Evolutionary conservation across 495 filamentous ascomycete genomes (phyloP).

Genomic region (Trichoderma reesei): DNA sequence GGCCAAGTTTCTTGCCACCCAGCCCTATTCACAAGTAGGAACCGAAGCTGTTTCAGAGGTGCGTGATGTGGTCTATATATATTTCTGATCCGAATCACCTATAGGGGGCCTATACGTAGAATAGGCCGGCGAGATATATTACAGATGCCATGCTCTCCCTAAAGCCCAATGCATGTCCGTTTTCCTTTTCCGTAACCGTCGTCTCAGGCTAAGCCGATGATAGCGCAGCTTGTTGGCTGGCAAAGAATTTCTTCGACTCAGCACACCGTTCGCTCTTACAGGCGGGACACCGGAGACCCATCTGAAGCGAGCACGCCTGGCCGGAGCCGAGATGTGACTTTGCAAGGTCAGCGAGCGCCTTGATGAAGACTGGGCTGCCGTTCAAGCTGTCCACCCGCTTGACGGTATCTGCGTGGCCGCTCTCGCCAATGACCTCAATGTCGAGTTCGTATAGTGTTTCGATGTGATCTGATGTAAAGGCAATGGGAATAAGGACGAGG

Average conservation of each 20-base stretch:
- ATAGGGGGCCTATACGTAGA: background rate
- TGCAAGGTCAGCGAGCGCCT: slow-evolving; percentile 81
- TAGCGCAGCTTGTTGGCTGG: slow-evolving; percentile 34
- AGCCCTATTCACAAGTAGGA: background rate
- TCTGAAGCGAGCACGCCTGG: slow-evolving; percentile 61
- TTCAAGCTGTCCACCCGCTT: slow-evolving; percentile 93
- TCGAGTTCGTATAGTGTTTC: slow-evolving; percentile 96
- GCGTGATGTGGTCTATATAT: no score
- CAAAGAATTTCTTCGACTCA: slow-evolving; percentile 89
- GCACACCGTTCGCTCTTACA: slow-evolving; percentile 85
- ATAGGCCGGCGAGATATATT: background rate
- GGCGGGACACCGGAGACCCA: slow-evolving; percentile 86
- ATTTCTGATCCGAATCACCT: no score
- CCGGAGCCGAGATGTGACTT: slow-evolving; percentile 65
- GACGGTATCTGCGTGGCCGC: slow-evolving; percentile 63
- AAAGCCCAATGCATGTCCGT: background rate
- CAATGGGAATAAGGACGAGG: slow-evolving; percentile 86
- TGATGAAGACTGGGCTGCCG: slow-evolving; percentile 82
- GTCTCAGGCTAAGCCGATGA: background rate
- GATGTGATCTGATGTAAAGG: slow-evolving; percentile 97
- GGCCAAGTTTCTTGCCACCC: background rate
- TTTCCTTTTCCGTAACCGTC: background rate
- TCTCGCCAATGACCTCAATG: slow-evolving; percentile 87
- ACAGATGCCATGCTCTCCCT: background rate
- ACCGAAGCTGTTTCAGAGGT: no score